Evolutionary conservation across 352 stramenopile species (phyloP).

Genomic region (Phytophthora foliorum): DNA sequence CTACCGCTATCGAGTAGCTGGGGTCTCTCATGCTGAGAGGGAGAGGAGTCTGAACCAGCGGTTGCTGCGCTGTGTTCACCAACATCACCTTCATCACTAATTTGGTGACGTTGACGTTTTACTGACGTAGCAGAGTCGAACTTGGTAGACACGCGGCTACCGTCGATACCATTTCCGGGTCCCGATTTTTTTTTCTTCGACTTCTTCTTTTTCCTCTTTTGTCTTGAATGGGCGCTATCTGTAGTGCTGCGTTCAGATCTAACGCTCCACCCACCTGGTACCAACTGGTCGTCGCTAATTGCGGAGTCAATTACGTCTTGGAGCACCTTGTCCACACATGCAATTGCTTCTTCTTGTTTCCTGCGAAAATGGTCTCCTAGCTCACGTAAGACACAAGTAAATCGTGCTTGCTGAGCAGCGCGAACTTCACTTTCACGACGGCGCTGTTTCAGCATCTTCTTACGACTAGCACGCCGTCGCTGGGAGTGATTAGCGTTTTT

Average conservation of each 20-base stretch:
- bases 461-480: conserved; percentile 66
- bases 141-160: conserved; percentile 4
- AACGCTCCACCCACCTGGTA: conserved; percentile 29
- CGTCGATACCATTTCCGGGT: neutral
- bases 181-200: conserved; percentile 32
- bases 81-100: conserved; percentile 21
- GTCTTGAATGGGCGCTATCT: conserved; percentile 18
- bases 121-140: neutral
- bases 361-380: conserved; percentile 40
- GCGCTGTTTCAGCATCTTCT: conserved; percentile 75
- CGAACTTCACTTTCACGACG: conserved; percentile 54
- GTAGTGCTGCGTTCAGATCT: conserved; percentile 1
- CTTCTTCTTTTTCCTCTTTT: conserved; percentile 46
- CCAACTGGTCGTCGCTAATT: conserved; percentile 25
- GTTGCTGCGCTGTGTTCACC: conserved; percentile 37
- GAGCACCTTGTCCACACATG: conserved; percentile 47
- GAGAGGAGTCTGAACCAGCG: conserved; percentile 39
- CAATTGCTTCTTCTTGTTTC: conserved; percentile 34
- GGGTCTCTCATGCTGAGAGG: conserved; percentile 22
- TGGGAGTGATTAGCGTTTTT: conserved; percentile 55
- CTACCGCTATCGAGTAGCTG: conserved; percentile 29
- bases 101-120: conserved; percentile 8
- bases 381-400: conserved; percentile 56
- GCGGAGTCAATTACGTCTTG: conserved; percentile 52
- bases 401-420: conserved; percentile 44